phyloP scores from a whole-genome alignment of 306 rosid genomes.

The Mimosa bimucronata region DNA sequence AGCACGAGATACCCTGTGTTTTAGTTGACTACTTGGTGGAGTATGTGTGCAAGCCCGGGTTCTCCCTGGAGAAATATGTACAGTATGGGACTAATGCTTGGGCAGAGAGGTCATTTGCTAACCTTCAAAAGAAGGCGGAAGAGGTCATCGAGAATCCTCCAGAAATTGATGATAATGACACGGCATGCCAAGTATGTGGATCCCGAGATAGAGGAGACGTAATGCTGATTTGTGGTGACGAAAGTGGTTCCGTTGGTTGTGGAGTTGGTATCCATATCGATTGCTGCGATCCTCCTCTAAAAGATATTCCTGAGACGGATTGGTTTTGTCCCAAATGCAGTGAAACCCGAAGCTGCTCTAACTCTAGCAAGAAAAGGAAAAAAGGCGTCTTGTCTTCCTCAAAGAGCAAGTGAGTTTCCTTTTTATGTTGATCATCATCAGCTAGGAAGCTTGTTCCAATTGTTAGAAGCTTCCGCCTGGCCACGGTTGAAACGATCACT shows the following conservation, averaged over 20 bases:
- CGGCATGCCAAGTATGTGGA: slow-evolving; percentile 68
- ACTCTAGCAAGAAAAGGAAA: slow-evolving; percentile 52
- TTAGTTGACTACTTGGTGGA: slow-evolving; percentile 90
- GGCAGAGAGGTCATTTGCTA: slow-evolving; percentile 74
- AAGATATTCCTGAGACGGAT: slow-evolving; percentile 71
- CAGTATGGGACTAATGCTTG: slow-evolving; percentile 65
- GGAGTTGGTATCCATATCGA: slow-evolving; percentile 79
- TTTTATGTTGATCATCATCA: not conserved
- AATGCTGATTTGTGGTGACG: slow-evolving; percentile 90
- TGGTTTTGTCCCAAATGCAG: slow-evolving; percentile 85
- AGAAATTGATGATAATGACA: slow-evolving; percentile 45
- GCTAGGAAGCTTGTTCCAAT: slow-evolving; percentile 4
- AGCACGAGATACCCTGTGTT: slow-evolving; percentile 84
- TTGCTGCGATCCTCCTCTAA: slow-evolving; percentile 87
- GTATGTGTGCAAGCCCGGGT: slow-evolving; percentile 89
- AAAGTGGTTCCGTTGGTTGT: slow-evolving; percentile 80
- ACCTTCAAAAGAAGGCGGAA: slow-evolving; percentile 59
- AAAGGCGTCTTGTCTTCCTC: slow-evolving; percentile 42
- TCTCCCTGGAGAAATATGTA: slow-evolving; percentile 77
- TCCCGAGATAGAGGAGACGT: slow-evolving; percentile 77
- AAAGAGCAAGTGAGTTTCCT: slow-evolving; percentile 39
- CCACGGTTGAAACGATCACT: not conserved
- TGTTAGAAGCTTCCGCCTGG: slow-evolving; percentile 6
- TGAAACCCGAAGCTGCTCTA: slow-evolving; percentile 41
- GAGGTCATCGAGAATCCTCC: slow-evolving; percentile 51